A percentile compares a stretch with the other conserved stretches of the same genome.
Conservation (phyloP, 2,329 filamentous ascomycete species). For the Penicillium sp. region DNA sequence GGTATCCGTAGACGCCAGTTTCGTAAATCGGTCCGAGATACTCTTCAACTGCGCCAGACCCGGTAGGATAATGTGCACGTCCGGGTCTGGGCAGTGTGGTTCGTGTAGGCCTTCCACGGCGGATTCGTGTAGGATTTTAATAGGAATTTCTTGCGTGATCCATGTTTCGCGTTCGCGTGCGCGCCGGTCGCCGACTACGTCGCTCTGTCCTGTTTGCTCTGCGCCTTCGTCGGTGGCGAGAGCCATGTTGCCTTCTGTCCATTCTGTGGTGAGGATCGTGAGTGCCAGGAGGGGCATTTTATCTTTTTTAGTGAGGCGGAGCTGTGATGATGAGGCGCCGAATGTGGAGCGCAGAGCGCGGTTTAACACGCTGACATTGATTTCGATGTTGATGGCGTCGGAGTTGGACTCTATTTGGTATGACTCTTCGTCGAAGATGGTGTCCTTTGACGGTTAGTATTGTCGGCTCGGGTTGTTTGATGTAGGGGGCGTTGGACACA, state of each 20-base stretch:
- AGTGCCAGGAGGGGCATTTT: slow-evolving; percentile 80
- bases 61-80: slow-evolving; percentile 89
- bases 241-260: slow-evolving; percentile 50
- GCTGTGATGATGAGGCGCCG: slow-evolving; percentile 72
- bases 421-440: slow-evolving; percentile 72
- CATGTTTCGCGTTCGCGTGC: slow-evolving; percentile 76
- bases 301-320: slow-evolving; percentile 91
- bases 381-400: slow-evolving; percentile 94
- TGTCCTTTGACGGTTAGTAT: slow-evolving; percentile 49
- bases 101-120: slow-evolving; percentile 92
- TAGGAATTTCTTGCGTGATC: slow-evolving; percentile 93
- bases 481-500: slow-evolving; percentile 11
- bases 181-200: slow-evolving; percentile 45
- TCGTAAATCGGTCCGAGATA: slow-evolving; percentile 93
- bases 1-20: slow-evolving; percentile 56
- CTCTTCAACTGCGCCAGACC: slow-evolving; percentile 83
- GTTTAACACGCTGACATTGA: slow-evolving; percentile 81
- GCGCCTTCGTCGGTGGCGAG: slow-evolving; percentile 43
- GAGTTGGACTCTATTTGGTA: slow-evolving; percentile 85
- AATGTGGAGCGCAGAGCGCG: slow-evolving; percentile 86
- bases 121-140: slow-evolving; percentile 77
- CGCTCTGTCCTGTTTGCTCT: slow-evolving; percentile 34
- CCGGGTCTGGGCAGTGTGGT: slow-evolving; percentile 81
- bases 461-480: not conserved
- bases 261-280: slow-evolving; percentile 68